Conservation (phyloP, 495 filamentous ascomycete genomes). For the Podospora pseudocomata region DNA sequence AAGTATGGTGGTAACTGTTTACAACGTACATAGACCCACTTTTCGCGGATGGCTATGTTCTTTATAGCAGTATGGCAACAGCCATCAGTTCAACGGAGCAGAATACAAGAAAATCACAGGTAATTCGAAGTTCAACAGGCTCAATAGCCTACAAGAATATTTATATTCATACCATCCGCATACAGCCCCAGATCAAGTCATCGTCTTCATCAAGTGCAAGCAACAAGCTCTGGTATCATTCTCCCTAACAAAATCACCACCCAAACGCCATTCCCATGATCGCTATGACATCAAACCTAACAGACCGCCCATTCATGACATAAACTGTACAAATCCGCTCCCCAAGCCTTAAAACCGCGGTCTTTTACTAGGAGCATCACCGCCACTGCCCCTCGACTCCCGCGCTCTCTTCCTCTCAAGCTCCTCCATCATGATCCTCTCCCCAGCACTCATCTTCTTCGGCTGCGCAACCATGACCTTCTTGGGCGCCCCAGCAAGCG, state of each 20-base stretch:
- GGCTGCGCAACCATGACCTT: slow-evolving; percentile 56
- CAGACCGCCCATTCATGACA: neutral
- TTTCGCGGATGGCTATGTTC: neutral
- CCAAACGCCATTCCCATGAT: slow-evolving; percentile 8
- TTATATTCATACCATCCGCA: no score
- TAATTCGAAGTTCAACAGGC: no score
- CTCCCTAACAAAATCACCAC: slow-evolving; percentile 6
- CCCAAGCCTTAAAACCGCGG: slow-evolving; percentile 30
- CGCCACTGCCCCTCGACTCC: slow-evolving; percentile 34
- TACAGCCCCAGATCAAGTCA: no score
- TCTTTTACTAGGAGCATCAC: slow-evolving; percentile 35
- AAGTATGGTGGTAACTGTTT: neutral
- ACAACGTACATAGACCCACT: neutral
- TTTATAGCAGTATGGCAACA: no score
- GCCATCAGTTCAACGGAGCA: no score
- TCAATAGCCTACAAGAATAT: no score
- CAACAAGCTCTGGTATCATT: slow-evolving; percentile 21
- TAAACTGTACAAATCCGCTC: neutral
- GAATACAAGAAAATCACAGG: no score
- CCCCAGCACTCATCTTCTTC: slow-evolving; percentile 84
- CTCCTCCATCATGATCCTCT: slow-evolving; percentile 86
- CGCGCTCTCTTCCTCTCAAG: slow-evolving; percentile 65
- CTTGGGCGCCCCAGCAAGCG: slow-evolving; percentile 54
- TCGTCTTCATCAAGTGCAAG: neutral
- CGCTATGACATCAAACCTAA: neutral